Evolutionary conservation across 164 flowering plant genomes (phyloP), one percentile per base, ranked within the genome.

Genomic region (Liriodendron chinense): DNA sequence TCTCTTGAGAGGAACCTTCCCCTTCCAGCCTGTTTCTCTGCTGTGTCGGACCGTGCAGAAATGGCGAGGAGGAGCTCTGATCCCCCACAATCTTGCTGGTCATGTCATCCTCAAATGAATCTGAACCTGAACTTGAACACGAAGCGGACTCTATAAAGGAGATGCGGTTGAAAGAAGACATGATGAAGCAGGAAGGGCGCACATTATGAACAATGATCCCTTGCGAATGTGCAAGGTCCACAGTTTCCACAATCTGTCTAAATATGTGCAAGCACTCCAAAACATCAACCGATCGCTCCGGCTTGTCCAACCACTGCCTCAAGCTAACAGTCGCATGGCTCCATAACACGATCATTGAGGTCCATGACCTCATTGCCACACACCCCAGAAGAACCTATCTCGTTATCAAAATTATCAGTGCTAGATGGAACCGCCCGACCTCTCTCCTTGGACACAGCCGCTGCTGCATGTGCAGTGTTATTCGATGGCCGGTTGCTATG

Each of bases 131-230:
- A 82, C 96, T 95, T 18, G 98, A 94, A 84, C 93, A 88, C 8
- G 99, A 96, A 3, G 94, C 95, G 20, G 99, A 96, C 79, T 94
- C 98, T 20, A 96, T 90, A 79, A 96, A 96, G 59, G 98, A 85
- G 48, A 96, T 90, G 56, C 83, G 96, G 76, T 91, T 96, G 83
- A 87, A 90, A 21, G 96, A 89, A 21, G 99, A 92, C 97, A 92
- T 94, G 56, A 92, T 85, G 69, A 96, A 96, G 82, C 98, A 94
- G 0, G 99, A 96, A 20, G 99, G 99, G 74, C 98, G 83, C 48
- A 94, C 92, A 84, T 96, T 96, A 22, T 92, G 90, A 49, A 94
- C 91, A 49, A 90, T 92, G 69, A 94, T 78, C 63, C 94, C 97
- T 77, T 90, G 93, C 6, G 96, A 89, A 82, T 96, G 99, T 22